Evolutionary conservation across 768 basidiomycete genomes (phyloP).

Genomic region (Suillus ampliporus): DNA sequence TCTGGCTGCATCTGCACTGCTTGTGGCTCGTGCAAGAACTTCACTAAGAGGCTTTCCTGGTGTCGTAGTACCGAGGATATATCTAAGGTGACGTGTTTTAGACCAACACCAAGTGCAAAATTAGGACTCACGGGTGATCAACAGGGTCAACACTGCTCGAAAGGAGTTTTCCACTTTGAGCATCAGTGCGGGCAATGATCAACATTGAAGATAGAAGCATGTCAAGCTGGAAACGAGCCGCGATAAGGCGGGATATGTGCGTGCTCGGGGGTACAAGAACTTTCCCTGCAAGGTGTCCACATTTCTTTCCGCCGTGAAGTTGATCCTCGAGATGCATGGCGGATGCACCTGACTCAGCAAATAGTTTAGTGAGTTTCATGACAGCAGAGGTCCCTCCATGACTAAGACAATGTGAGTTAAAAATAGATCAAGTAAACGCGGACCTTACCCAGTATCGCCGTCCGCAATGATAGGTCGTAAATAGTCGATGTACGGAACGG

Average conservation of each 20-base stretch:
- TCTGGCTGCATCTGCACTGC: conserved; percentile 70
- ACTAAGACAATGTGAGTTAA: conserved; percentile 44
- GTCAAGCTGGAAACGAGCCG: conserved; percentile 90
- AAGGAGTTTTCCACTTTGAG: conserved; percentile 85
- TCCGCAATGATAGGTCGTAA: conserved; percentile 93
- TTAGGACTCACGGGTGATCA: conserved; percentile 62
- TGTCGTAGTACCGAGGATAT: conserved; percentile 66
- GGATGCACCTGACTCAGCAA: conserved; percentile 93
- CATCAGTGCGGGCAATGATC: conserved; percentile 90
- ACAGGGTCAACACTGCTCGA: conserved; percentile 81
- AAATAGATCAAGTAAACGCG: not conserved
- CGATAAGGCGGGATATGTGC: conserved; percentile 82
- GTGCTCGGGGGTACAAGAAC: conserved; percentile 91
- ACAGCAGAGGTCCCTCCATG: conserved; percentile 93
- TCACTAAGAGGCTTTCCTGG: conserved; percentile 64
- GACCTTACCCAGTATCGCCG: conserved; percentile 85
- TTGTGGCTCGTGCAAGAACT: conserved; percentile 66
- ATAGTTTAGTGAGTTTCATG: conserved; percentile 93
- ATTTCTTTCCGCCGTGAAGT: conserved; percentile 94
- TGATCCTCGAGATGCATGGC: conserved; percentile 95
- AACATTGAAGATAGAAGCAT: conserved; percentile 88
- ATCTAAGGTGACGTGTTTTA: conserved; percentile 43
- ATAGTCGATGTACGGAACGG: conserved; percentile 85
- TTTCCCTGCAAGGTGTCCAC: conserved; percentile 90
- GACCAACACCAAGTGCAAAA: not conserved